A percentile compares a stretch with the other conserved stretches of the same genome.
Conservation (phyloP, 2,329 filamentous ascomycete species). For the Lasiodiplodia hormozganensis region DNA sequence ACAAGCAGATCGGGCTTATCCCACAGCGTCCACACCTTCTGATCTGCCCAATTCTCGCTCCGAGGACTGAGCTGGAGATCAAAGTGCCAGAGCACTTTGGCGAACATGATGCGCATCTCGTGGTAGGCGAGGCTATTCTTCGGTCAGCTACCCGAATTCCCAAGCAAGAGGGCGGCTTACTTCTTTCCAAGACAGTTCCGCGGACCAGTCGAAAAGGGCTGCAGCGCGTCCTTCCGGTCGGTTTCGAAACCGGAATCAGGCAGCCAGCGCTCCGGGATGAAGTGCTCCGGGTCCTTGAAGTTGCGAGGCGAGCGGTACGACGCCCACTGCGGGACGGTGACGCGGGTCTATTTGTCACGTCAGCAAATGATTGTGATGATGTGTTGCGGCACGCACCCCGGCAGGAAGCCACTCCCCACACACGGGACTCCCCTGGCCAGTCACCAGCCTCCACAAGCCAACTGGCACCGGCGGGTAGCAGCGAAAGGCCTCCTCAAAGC, state of each 20-base stretch:
- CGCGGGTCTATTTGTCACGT: conserved; percentile 33
- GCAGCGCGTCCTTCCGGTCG: conserved; percentile 46
- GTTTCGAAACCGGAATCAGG: conserved; percentile 35
- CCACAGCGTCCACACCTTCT: conserved; percentile 47
- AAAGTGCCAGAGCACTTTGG: conserved; percentile 48
- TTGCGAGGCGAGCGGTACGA: conserved; percentile 34
- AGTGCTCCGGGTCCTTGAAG: conserved; percentile 47
- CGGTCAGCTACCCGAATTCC: background rate
- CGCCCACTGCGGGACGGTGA: conserved; percentile 31
- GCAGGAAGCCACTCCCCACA: conserved; percentile 43
- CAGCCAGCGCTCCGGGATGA: conserved; percentile 42
- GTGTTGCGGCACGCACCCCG: conserved; percentile 35
- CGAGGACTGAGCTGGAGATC: conserved; percentile 46
- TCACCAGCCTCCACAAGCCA: conserved; percentile 43
- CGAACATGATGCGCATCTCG: conserved; percentile 50
- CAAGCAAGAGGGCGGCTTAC: conserved; percentile 35
- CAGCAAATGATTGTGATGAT: background rate
- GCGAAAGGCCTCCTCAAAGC: conserved; percentile 48
- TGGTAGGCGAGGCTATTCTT: conserved; percentile 43
- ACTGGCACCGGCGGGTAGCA: conserved; percentile 45
- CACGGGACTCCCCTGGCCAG: conserved; percentile 46
- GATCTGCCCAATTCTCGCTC: conserved; percentile 39
- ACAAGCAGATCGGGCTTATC: conserved; percentile 44
- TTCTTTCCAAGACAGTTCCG: conserved; percentile 48
- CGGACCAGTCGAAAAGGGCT: conserved; percentile 54